These are phyloP conservation scores for Hyphopichia pseudoburtonii DNA, from an alignment of 1,139 yeast species.

Conservation along the genomic window DNA sequence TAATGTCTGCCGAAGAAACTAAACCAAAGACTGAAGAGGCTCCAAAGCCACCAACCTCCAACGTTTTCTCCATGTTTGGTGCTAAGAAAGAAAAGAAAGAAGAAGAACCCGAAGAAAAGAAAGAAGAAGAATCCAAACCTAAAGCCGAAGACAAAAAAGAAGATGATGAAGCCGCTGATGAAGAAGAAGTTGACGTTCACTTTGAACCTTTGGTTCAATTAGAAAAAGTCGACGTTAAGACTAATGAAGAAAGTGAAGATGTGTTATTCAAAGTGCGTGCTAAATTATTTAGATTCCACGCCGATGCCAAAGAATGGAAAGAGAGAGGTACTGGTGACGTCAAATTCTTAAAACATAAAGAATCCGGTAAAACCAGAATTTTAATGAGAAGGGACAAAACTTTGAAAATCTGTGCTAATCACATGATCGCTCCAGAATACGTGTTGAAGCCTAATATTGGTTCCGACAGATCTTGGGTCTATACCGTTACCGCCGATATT, in stretches of 20 bases:
- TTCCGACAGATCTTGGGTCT: slow-evolving; percentile 98
- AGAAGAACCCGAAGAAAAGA: slow-evolving; percentile 34
- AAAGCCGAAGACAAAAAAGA: slow-evolving; percentile 30
- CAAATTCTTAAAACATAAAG: slow-evolving; percentile 88
- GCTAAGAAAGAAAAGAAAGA: slow-evolving; percentile 70
- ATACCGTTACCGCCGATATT: slow-evolving; percentile 89
- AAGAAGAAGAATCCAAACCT: neutral
- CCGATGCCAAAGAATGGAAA: slow-evolving; percentile 91
- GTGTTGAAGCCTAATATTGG: slow-evolving; percentile 91
- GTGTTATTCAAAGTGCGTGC: slow-evolving; percentile 88
- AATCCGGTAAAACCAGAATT: slow-evolving; percentile 76
- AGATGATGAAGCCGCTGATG: slow-evolving; percentile 61
- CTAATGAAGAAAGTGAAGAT: slow-evolving; percentile 95
- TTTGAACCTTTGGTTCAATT: slow-evolving; percentile 95
- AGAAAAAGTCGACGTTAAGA: slow-evolving; percentile 89
- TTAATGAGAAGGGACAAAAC: slow-evolving; percentile 99
- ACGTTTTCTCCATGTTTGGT: slow-evolving; percentile 89
- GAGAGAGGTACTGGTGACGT: slow-evolving; percentile 99
- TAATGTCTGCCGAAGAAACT: slow-evolving; percentile 41
- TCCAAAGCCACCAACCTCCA: slow-evolving; percentile 64
- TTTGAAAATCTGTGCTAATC: slow-evolving; percentile 96
- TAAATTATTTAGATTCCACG: slow-evolving; percentile 86
- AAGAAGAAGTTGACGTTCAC: slow-evolving; percentile 92
- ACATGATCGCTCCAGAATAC: slow-evolving; percentile 82
- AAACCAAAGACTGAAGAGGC: slow-evolving; percentile 28